Conservation (phyloP, 805 yeast species). For the Ogataea zsoltii region DNA sequence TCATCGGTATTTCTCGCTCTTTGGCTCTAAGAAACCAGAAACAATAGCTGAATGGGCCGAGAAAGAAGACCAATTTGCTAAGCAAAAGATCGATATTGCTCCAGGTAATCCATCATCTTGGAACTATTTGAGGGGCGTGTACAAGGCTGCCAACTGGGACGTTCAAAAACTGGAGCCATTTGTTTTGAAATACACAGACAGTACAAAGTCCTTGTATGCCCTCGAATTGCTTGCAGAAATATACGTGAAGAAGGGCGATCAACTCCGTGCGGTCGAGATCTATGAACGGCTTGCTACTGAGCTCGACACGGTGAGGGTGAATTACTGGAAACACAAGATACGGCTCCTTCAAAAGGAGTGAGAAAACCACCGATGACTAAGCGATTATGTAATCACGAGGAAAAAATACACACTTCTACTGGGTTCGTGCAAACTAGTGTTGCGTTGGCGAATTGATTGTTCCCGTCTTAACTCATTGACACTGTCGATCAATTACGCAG, state of each 20-base stretch:
- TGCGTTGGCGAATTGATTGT: too few relatives aligned
- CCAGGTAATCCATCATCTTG: conserved; percentile 86
- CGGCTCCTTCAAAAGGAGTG: not conserved
- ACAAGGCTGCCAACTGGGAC: conserved; percentile 29
- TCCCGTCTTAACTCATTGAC: too few relatives aligned
- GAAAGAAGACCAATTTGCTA: conserved; percentile 56
- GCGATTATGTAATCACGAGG: too few relatives aligned
- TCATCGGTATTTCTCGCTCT: conserved; percentile 67
- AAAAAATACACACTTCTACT: too few relatives aligned
- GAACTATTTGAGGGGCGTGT: conserved; percentile 75
- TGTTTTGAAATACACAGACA: conserved; percentile 43
- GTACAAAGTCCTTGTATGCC: conserved; percentile 54
- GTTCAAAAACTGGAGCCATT: conserved; percentile 45
- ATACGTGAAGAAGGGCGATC: conserved; percentile 34
- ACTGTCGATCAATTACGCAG: conserved; percentile 47
- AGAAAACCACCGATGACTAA: too few relatives aligned
- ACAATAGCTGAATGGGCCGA: conserved; percentile 21
- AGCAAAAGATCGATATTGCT: conserved; percentile 49
- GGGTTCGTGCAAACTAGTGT: too few relatives aligned
- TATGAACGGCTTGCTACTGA: conserved; percentile 51
- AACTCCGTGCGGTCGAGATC: conserved; percentile 40
- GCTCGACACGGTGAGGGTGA: conserved; percentile 31
- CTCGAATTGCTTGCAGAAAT: conserved; percentile 61
- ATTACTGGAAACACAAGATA: conserved; percentile 33
- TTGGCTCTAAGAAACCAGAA: too few relatives aligned